These are phyloP conservation scores for Piper longum DNA, from an alignment of 164 flowering plant genomes.

Conservation along the genomic window DNA sequence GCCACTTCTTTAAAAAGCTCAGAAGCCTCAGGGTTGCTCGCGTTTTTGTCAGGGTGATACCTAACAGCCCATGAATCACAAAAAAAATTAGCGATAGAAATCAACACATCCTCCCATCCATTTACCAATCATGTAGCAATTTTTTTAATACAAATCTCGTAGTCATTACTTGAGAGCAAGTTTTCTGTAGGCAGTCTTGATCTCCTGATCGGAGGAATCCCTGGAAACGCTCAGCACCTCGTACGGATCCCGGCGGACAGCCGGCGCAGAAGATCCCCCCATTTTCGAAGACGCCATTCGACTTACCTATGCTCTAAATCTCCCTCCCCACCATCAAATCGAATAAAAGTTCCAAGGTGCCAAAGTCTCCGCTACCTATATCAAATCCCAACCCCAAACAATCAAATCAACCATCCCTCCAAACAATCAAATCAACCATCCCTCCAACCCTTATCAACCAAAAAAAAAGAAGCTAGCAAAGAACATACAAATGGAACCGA, in stretches of 20 bases:
- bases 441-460: too few species aligned
- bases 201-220: constrained; percentile 86
- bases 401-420: too few species aligned
- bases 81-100: too few species aligned
- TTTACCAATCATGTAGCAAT: too few species aligned
- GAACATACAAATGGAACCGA: too few species aligned
- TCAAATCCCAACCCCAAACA: too few species aligned
- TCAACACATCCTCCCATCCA: not conserved
- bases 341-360: too few species aligned
- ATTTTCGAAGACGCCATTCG: constrained; percentile 21
- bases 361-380: too few species aligned
- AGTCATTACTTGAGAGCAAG: constrained; percentile 81
- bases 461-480: too few species aligned
- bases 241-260: constrained; percentile 72
- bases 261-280: constrained; percentile 61
- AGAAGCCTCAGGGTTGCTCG: constrained; percentile 55
- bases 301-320: not conserved
- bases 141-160: not conserved
- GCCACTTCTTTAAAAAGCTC: constrained; percentile 74
- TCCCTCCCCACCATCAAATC: not conserved
- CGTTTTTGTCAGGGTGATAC: constrained; percentile 48
- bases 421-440: too few species aligned
- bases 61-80: constrained; percentile 8
- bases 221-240: constrained; percentile 70
- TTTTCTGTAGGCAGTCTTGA: constrained; percentile 81